Evolutionary conservation across 2,329 filamentous ascomycete species (phyloP), one percentile per base, ranked within the genome.

Genomic region (Phyllosticta ampelicida): DNA sequence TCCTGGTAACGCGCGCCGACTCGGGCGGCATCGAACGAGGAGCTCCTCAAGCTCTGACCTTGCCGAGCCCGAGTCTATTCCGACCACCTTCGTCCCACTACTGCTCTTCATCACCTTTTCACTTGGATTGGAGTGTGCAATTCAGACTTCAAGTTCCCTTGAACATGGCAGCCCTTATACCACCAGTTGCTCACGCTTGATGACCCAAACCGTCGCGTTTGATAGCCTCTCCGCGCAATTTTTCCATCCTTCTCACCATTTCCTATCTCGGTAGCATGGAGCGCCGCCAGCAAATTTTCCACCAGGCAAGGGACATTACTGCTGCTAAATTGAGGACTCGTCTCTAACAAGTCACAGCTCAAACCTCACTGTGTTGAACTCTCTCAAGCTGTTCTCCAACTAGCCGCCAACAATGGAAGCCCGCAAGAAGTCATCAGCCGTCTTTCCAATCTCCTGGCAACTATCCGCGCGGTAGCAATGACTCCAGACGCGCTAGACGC

Each of bases 331-430:
- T n/a, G 6, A 44, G n/a, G n/a, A 0, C 13, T 28, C 21, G n/a
- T 23, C n/a, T 29, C 19, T 71, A 60, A 71, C 59, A 29, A 36
- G 36, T 10, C 59, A 48, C 64, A 82, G 78, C 74, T 86, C 58
- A 84, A 83, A 62, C 75, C 77, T 54, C 73, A 75, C 58, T 86
- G 83, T 64, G 78, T 86, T 30, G 75, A 79, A 51, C 74, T 86
- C 36, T 80, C 80, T 61, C 78, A 83, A 52, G 71, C 75, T 53
- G 78, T 78, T 9, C 69, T 84, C 16, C 72, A 70, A 49, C 75
- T 83, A 59, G 74, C 76, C 53, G 75, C 74, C 30, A 73, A 72
- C 36, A 74, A 76, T 58, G 69, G 66, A 16, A 73, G 74, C 20
- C 65, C 73, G 18, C 73, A 72, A 57, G 75, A 78, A 28, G 71